phyloP scores from a whole-genome alignment of 1,284 basidiomycete species.

The Marasmius sp. region DNA sequence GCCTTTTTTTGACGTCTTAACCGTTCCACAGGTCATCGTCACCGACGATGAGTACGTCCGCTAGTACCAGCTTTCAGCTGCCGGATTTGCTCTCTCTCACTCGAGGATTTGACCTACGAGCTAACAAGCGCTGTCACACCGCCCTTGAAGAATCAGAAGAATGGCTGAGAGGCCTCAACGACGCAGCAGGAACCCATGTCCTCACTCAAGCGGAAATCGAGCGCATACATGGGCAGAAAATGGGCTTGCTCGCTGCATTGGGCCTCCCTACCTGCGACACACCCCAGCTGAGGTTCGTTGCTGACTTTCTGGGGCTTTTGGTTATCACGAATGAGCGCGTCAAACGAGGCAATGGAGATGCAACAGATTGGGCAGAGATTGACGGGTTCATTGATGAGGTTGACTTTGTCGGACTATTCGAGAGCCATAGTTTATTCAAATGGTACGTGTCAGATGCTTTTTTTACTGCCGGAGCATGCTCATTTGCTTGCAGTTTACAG shows the following conservation, averaged over 20 bases:
- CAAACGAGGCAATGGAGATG: slow-evolving; percentile 14
- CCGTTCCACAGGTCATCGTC: too few relatives aligned
- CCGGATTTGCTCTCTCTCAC: slow-evolving; percentile 52
- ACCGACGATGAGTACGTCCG: neutral
- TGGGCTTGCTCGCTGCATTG: slow-evolving; percentile 53
- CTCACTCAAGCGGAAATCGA: neutral
- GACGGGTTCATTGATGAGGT: neutral
- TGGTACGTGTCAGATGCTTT: slow-evolving; percentile 14
- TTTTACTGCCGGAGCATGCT: neutral
- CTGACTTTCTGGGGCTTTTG: slow-evolving; percentile 49
- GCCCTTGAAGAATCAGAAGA: slow-evolving; percentile 44
- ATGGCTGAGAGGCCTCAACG: slow-evolving; percentile 36
- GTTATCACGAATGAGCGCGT: slow-evolving; percentile 33
- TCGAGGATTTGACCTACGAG: slow-evolving; percentile 46
- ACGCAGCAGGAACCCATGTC: slow-evolving; percentile 1
- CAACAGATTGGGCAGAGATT: slow-evolving; percentile 2
- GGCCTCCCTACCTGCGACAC: slow-evolving; percentile 58
- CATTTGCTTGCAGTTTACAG: slow-evolving; percentile 19
- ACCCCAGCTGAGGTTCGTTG: slow-evolving; percentile 51
- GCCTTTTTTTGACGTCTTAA: too few relatives aligned
- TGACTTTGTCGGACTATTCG: slow-evolving; percentile 14
- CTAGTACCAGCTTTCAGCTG: slow-evolving; percentile 50
- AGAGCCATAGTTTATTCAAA: slow-evolving; percentile 22
- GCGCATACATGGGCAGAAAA: slow-evolving; percentile 30
- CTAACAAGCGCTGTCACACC: slow-evolving; percentile 49